Conservation (phyloP, 192 early-diverging fungal species). For the Rhizophagus sp. region DNA sequence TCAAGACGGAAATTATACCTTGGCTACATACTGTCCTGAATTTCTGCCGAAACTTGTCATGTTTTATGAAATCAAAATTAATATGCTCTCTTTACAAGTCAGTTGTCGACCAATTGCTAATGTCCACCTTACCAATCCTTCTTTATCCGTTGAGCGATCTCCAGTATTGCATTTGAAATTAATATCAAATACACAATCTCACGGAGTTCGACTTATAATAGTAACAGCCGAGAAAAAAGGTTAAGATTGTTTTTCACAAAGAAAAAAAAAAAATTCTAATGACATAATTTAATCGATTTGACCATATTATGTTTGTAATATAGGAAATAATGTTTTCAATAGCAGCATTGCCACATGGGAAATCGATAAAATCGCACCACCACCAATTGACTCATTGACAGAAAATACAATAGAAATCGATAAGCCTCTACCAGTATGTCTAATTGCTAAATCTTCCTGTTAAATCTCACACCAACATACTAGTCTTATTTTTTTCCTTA, state of each 20-base stretch:
- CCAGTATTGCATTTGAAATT: conserved; percentile 6
- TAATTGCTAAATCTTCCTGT: background rate
- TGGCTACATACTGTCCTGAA: conserved; percentile 17
- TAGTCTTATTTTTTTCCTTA: background rate
- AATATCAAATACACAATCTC: background rate
- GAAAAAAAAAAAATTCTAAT: background rate
- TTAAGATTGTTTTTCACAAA: background rate
- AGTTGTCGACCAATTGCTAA: background rate
- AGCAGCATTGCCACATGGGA: background rate
- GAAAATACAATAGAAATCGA: background rate
- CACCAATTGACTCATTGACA: background rate
- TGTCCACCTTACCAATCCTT: background rate
- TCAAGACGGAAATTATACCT: conserved; percentile 24
- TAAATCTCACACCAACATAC: background rate
- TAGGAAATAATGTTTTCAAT: background rate
- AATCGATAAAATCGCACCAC: background rate
- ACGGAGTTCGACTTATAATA: background rate
- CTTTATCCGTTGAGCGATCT: background rate
- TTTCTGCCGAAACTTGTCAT: conserved; percentile 6
- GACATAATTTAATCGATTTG: no score
- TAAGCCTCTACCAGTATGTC: background rate
- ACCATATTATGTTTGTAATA: background rate
- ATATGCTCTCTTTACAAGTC: conserved; percentile 8
- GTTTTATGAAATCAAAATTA: conserved; percentile 19
- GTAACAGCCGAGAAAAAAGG: conserved; percentile 1